Percentiles rank a stretch among this genome's conserved stretches.
These are phyloP conservation scores for Cystobasidiaceae sp. DNA, from an alignment of 1,284 basidiomycete genomes.

Conservation along the genomic window DNA sequence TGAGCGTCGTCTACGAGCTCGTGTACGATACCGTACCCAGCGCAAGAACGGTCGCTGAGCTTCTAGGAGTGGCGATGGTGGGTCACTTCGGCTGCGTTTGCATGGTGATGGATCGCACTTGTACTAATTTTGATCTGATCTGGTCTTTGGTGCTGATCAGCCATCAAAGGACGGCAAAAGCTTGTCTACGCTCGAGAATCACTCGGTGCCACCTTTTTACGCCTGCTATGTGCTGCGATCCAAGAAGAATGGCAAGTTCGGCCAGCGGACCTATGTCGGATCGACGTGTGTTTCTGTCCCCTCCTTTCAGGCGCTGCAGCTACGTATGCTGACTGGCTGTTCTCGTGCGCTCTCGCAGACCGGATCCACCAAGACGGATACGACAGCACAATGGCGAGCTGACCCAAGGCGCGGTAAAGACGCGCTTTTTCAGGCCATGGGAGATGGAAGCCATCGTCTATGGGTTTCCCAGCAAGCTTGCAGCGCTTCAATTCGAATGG, in stretches of 20 bases:
- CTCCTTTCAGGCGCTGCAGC: neutral
- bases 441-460: conserved; percentile 83
- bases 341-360: conserved; percentile 61
- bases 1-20: neutral
- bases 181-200: conserved; percentile 52
- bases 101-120: too few relatives aligned
- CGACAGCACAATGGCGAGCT: conserved; percentile 83
- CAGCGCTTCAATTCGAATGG: conserved; percentile 79
- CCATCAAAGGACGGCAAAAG: too few relatives aligned
- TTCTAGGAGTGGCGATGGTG: too few relatives aligned
- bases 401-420: conserved; percentile 68
- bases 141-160: too few relatives aligned
- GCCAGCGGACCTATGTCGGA: conserved; percentile 54
- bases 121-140: too few relatives aligned
- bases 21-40: conserved; percentile 6
- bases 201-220: conserved; percentile 71
- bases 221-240: conserved; percentile 82
- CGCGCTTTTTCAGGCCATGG: conserved; percentile 69
- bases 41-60: too few relatives aligned
- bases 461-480: conserved; percentile 77
- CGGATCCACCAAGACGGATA: conserved; percentile 68
- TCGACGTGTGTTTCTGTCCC: conserved; percentile 42
- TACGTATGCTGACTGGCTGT: too few relatives aligned
- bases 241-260: conserved; percentile 41
- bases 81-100: too few relatives aligned